Conservation (phyloP, 176 grass and related monocot genomes). For the Zoysia japonica region DNA sequence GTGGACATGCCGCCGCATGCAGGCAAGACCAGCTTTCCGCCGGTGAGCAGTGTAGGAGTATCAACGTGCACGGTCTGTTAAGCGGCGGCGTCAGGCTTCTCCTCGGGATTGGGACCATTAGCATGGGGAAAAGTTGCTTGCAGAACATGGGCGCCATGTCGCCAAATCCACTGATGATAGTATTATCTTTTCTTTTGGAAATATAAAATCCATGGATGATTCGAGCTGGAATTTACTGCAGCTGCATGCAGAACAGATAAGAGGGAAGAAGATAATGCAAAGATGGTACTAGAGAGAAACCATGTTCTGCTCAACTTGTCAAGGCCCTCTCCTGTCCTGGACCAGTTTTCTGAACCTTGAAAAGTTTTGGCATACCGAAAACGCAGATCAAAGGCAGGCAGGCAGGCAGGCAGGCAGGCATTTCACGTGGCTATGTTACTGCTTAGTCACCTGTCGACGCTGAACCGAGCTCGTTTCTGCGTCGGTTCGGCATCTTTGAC, state of each 20-base stretch:
- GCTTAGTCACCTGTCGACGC: background rate
- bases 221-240: background rate
- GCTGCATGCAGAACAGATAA: background rate
- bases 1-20: background rate
- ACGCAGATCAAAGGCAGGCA: background rate
- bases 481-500: background rate
- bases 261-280: background rate
- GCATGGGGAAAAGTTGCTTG: constrained; percentile 25
- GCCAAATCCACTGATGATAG: background rate
- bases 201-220: background rate
- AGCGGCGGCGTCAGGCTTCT: constrained; percentile 22
- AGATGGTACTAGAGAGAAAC: no score
- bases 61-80: background rate
- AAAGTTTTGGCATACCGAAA: background rate
- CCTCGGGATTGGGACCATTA: background rate
- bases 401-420: background rate
- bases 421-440: background rate
- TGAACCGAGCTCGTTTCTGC: background rate
- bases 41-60: background rate
- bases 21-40: constrained; percentile 4
- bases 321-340: background rate
- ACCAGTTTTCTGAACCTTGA: background rate
- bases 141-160: constrained; percentile 32
- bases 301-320: background rate
- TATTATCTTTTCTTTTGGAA: background rate